Evolutionary conservation across 1,284 basidiomycete genomes (phyloP).

Genomic region (Mycena citricolor): DNA sequence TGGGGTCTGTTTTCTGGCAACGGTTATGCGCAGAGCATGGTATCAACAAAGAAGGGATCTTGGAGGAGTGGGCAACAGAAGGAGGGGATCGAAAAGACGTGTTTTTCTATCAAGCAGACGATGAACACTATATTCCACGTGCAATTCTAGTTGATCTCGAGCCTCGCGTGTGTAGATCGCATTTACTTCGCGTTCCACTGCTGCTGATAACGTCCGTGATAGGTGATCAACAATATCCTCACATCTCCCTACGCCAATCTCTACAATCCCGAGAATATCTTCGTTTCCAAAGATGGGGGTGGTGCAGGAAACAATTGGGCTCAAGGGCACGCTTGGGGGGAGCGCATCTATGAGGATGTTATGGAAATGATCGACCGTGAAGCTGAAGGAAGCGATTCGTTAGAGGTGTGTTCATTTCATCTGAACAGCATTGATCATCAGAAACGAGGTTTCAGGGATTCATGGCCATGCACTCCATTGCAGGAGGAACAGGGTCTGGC

Average conservation of each 20-base stretch:
- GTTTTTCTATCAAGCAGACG: constrained; percentile 99
- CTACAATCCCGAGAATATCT: constrained; percentile 99
- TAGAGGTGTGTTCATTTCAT: constrained; percentile 68
- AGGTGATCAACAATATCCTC: constrained; percentile 97
- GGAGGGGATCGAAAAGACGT: constrained; percentile 97
- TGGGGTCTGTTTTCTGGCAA: constrained; percentile 94
- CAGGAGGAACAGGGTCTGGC: constrained; percentile 97
- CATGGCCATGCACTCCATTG: constrained; percentile 98
- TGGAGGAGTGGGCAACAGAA: constrained; percentile 94
- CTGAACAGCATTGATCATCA: constrained; percentile 8
- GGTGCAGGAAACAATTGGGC: constrained; percentile 99
- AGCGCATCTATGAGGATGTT: constrained; percentile 93
- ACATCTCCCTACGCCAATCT: constrained; percentile 89
- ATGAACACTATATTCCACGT: constrained; percentile 98
- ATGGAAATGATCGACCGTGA: constrained; percentile 99
- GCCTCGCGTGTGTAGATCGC: constrained; percentile 70
- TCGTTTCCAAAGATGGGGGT: constrained; percentile 91
- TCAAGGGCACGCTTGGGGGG: constrained; percentile 88
- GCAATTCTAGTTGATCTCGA: constrained; percentile 98
- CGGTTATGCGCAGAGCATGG: constrained; percentile 95
- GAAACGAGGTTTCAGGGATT: constrained; percentile 70
- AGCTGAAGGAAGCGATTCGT: constrained; percentile 95
- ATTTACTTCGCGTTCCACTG: no score
- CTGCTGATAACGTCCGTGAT: constrained; percentile 11
- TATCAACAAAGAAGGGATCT: constrained; percentile 89